Evolutionary conservation across 2,329 filamentous ascomycete species (phyloP).

Genomic region (Aureobasidium zeae): DNA sequence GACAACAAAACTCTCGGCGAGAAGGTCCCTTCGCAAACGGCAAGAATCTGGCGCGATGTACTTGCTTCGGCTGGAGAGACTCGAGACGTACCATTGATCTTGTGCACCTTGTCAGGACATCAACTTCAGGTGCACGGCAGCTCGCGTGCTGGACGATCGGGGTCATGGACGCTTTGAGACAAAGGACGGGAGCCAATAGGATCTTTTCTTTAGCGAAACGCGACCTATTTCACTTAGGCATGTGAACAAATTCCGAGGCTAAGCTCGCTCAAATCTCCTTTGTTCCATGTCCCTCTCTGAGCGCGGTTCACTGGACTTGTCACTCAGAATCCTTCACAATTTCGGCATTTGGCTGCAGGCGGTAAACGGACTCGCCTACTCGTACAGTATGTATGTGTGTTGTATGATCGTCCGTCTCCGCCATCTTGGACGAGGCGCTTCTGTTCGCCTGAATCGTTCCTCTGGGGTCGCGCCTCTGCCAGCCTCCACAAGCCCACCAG

Average conservation of each 20-base stretch:
- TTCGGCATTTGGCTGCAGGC: constrained; percentile 8
- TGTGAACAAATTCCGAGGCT: constrained; percentile 4
- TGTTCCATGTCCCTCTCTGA: neutral
- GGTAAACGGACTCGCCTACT: constrained; percentile 11
- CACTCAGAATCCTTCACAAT: constrained; percentile 9
- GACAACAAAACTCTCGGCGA: neutral
- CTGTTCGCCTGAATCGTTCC: constrained; percentile 1
- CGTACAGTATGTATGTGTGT: too few species aligned
- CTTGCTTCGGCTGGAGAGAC: neutral
- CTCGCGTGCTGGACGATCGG: neutral
- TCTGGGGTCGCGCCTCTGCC: constrained; percentile 7
- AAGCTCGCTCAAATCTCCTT: constrained; percentile 14
- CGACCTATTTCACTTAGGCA: neutral
- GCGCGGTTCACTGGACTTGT: constrained; percentile 12
- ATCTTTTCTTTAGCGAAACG: constrained; percentile 6
- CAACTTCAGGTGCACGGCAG: too few species aligned
- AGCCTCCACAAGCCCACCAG: constrained; percentile 8
- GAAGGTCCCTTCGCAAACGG: constrained; percentile 1
- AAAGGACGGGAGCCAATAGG: constrained; percentile 7
- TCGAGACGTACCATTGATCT: neutral
- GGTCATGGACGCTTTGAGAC: constrained; percentile 7
- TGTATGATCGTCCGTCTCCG: constrained; percentile 9
- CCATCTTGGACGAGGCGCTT: constrained; percentile 3
- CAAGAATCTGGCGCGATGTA: neutral
- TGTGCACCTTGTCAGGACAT: neutral